Base-by-base conservation (phyloP, 495 filamentous ascomycete species). In the Platismatia glauca region DNA sequence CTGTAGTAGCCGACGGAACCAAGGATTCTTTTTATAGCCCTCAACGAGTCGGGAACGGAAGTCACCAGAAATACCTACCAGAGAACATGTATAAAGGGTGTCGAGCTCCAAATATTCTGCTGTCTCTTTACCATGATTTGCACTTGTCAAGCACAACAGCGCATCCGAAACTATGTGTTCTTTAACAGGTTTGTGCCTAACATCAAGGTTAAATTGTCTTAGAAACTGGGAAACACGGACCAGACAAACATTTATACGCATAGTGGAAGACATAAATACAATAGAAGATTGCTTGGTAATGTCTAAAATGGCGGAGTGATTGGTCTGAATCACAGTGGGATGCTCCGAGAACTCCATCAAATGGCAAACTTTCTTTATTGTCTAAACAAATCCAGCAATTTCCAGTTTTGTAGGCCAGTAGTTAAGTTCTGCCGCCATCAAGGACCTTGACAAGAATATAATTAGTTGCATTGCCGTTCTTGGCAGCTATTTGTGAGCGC, bases 261-360 rank as follows among this genome's bases (percentile, higher is more conserved):
- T 50, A 27, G 20, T 63, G 1, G 22, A 63, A 4, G n/a, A 6
- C 0, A 7, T 63, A 7, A 16, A 46, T 35, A 58, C 4, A 22
- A 58, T 58, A 0, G 24, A 53, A 31, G 15, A 57, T 24, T 63
- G 43, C 15, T 50, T 63, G 12, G 50, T 63, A 46, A 63, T 55
- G 41, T 59, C 41, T 27, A 64, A 22, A 31, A 48, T 64, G 0
- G 24, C 46, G 11, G 22, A 56, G 13, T 56, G 22, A 37, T 55
- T n/a, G 4, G 12, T 55, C 12, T 55, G 20, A 33, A 55, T 7
- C 20, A 9, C 16, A 3, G 34, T 7, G 6, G n/a, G 27, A 18
- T 55, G 12, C 12, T 55, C 16, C 2, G 18, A 55, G 2, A 6
- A 55, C 7, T 55, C 29, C 11, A 55, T 34, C n/a, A 55, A 11